These are phyloP conservation scores for Sporothrix humicola DNA, from an alignment of 2,329 filamentous ascomycete genomes.

Conservation along the genomic window DNA sequence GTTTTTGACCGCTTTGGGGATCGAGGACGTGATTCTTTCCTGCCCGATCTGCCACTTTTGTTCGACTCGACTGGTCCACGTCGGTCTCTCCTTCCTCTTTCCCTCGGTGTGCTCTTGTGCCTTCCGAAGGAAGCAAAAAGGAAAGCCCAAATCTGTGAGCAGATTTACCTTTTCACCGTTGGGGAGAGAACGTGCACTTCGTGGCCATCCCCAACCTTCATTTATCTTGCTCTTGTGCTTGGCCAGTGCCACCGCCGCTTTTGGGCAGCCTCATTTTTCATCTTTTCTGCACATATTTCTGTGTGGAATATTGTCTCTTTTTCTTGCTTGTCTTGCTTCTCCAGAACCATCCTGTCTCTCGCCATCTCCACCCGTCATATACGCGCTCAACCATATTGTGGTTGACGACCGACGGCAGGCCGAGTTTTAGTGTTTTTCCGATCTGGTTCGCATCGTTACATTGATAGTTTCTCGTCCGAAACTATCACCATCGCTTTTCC, in stretches of 20 bases:
- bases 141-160: not conserved
- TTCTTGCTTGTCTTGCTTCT: not conserved
- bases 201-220: not conserved
- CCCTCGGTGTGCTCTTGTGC: not conserved
- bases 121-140: not conserved
- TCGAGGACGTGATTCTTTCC: constrained; percentile 19
- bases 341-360: constrained; percentile 1
- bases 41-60: constrained; percentile 22
- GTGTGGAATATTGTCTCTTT: not conserved
- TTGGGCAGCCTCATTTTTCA: constrained; percentile 13
- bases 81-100: not conserved
- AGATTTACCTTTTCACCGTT: not conserved
- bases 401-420: constrained; percentile 13
- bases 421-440: constrained; percentile 12
- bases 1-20: constrained; percentile 24
- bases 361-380: not conserved
- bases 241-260: constrained; percentile 27
- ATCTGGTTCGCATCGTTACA: not conserved
- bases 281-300: constrained; percentile 7
- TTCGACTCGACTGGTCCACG: constrained; percentile 7
- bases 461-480: not conserved
- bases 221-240: not conserved
- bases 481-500: not conserved
- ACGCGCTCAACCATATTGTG: constrained; percentile 16
- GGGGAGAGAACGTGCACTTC: constrained; percentile 14